Conservation (phyloP, 768 basidiomycete genomes). For the Trametes elegans region DNA sequence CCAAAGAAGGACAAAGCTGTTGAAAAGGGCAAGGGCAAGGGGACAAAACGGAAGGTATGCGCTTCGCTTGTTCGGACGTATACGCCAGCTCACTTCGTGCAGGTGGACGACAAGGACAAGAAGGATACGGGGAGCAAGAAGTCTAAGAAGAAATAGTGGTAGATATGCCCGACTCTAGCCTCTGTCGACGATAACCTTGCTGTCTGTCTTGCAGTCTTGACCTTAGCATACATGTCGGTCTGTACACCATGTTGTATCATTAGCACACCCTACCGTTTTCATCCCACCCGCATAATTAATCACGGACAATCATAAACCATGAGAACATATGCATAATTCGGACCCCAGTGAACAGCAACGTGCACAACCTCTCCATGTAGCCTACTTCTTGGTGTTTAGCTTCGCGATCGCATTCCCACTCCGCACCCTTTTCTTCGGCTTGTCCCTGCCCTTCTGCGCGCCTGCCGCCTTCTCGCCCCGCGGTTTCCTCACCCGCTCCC, state of each 20-base stretch:
- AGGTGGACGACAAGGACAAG: conserved; percentile 34
- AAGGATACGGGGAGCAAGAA: conserved; percentile 38
- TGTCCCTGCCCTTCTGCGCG: conserved; percentile 29
- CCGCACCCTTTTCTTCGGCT: conserved; percentile 45
- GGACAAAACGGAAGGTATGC: conserved; percentile 53
- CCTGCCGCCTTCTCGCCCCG: conserved; percentile 32
- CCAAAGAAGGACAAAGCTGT: conserved; percentile 41
- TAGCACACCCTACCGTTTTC: too few species aligned
- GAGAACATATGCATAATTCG: too few species aligned
- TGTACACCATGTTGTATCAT: conserved; percentile 23
- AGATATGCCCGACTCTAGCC: not conserved
- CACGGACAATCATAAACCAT: too few species aligned
- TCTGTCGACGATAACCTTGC: not conserved
- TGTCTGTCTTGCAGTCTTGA: not conserved
- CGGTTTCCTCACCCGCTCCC: conserved; percentile 41
- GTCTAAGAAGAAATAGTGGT: conserved; percentile 39
- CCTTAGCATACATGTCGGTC: not conserved
- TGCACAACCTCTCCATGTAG: not conserved
- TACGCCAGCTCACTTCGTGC: not conserved
- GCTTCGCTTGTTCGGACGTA: not conserved
- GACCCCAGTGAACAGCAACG: too few species aligned
- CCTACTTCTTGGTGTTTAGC: conserved; percentile 58
- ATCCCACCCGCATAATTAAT: not conserved
- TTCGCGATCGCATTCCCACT: conserved; percentile 54
- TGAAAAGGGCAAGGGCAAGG: conserved; percentile 36